Conservation (phyloP, 345 rosid genomes). For the Eucalyptus marginata region DNA sequence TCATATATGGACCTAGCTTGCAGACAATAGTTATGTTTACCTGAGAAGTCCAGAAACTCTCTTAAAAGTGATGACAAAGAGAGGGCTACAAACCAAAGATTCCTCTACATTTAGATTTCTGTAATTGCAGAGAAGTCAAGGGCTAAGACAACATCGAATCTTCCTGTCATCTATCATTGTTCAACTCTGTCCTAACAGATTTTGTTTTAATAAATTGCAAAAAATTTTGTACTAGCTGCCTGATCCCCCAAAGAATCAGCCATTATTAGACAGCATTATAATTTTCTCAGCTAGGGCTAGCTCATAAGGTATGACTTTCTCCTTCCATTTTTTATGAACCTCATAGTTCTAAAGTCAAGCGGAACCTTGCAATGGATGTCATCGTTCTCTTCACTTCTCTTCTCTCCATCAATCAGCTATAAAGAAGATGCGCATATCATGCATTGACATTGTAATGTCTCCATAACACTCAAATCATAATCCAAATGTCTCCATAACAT, state of each 20-base stretch:
- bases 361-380: neutral
- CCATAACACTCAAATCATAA: neutral
- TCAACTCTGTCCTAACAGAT: neutral
- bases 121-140: neutral
- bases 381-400: neutral
- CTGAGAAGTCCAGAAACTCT: no score
- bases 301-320: neutral
- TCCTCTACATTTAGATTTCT: no score
- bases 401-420: neutral
- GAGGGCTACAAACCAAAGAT: no score
- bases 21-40: accelerated
- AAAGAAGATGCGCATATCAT: no score
- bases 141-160: neutral
- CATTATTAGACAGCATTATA: neutral
- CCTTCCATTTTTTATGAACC: neutral
- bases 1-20: no score
- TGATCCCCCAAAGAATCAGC: neutral
- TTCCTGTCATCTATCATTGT: neutral
- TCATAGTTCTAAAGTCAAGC: neutral
- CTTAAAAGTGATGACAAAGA: no score
- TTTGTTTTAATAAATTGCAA: neutral
- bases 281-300: neutral
- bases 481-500: neutral
- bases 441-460: neutral
- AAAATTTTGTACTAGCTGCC: neutral